phyloP scores from a whole-genome alignment of 73 alveolate species.

The Uronychia binucleata region DNA sequence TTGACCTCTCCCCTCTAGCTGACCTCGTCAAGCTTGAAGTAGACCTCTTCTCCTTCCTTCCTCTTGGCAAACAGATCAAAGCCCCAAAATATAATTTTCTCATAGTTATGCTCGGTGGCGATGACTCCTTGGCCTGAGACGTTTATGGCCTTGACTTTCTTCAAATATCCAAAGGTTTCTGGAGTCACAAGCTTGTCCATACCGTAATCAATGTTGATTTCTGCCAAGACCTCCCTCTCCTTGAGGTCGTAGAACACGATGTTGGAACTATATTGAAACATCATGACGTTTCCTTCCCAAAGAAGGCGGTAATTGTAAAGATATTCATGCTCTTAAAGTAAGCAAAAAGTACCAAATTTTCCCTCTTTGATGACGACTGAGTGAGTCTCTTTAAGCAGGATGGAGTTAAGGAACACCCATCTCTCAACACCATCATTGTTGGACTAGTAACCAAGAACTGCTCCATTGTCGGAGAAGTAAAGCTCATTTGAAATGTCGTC shows the following conservation, averaged over 20 bases:
- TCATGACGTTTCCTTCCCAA: not conserved
- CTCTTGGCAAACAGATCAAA: not conserved
- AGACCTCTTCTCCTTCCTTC: not conserved
- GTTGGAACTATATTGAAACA: not conserved
- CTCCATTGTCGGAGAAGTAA: not conserved
- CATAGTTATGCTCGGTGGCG: too few species aligned
- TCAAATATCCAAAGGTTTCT: too few species aligned
- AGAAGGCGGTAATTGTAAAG: not conserved
- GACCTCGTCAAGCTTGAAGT: not conserved
- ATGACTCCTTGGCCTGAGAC: too few species aligned
- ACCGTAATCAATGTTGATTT: too few species aligned
- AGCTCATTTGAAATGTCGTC: not conserved
- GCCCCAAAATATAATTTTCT: too few species aligned
- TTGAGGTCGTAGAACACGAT: not conserved
- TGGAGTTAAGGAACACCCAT: not conserved
- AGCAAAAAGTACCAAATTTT: too few species aligned
- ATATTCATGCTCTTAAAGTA: not conserved
- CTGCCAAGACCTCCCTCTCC: not conserved
- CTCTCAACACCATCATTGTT: not conserved
- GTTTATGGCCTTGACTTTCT: too few species aligned
- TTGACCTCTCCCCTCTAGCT: not conserved
- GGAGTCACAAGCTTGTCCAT: too few species aligned
- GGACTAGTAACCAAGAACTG: not conserved
- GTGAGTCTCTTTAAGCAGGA: not conserved
- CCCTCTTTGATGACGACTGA: not conserved